Base-by-base conservation (phyloP, 768 basidiomycete genomes). In the Lanmaoa rubissima region DNA sequence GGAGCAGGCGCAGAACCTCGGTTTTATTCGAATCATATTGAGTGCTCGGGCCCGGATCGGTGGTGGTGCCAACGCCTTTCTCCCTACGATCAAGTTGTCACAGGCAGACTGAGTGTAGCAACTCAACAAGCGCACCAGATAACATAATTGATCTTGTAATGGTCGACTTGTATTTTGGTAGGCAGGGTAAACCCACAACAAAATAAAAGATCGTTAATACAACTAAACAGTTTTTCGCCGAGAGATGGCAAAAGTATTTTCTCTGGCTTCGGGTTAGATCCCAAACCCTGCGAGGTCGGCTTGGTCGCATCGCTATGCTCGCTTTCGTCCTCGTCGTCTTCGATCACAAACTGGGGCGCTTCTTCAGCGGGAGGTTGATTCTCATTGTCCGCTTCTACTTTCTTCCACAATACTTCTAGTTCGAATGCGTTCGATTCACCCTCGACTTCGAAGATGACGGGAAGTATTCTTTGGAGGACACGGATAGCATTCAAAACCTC, bases 181-280 rank as follows among this genome's bases (percentile, higher is more conserved):
- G 96, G 92, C 10, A 98, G 75, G 0, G 94, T 96, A 64, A 98
- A 97, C 13, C 92, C 94, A 63, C 92, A 95, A 68, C 93, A 94
- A 71, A 96, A 98, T 39, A 97, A 69, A 12, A 98, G 78, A 68
- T 98, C 95, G 54, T 92, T 82, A 11, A 92, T 76, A 56, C 86
- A 85, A 64, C 79, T 82, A 61, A 96, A 88, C 21, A 98, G 75
- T 59, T 83, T 80, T 66, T 95, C 92, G 1, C 86, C 90, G 5
- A 96, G 73, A 17, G 90, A 88, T n/a, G 91, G 93, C 32, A 85
- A 69, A 14, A 84, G 69, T 12, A 73, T 74, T 66, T 79, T 82
- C 66, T 73, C 78, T 49, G 66, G 59, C 49, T 74, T 77, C 34
- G 70, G 57, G 55, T 66, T 65, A 19, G 66, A 58, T 44, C 42